phyloP scores from a whole-genome alignment of 345 rosid species.

The Citrus inodora region DNA sequence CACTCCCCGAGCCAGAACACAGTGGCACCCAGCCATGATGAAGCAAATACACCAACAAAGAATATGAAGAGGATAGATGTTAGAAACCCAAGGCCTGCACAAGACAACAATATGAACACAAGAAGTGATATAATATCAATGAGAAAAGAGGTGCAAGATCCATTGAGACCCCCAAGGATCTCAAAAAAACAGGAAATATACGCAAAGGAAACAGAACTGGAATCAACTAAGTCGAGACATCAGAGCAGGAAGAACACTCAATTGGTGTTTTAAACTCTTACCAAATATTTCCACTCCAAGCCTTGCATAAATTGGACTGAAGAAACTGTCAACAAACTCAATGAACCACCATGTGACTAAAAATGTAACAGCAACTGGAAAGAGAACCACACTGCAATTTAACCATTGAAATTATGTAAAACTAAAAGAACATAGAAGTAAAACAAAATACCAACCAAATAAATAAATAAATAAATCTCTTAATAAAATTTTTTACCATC shows the following conservation, averaged over 20 bases:
- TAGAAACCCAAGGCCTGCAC: slow-evolving; percentile 77
- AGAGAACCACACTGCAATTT: slow-evolving; percentile 72
- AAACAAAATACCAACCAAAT: not conserved
- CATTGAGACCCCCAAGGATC: not conserved
- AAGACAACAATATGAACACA: slow-evolving; percentile 11
- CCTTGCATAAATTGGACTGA: slow-evolving; percentile 71
- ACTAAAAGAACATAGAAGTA: not conserved
- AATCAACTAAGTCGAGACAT: not conserved
- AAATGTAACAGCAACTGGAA: slow-evolving; percentile 85
- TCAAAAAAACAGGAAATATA: not conserved
- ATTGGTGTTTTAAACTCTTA: slow-evolving; percentile 27
- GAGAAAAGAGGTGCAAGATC: not conserved
- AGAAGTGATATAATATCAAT: not conserved
- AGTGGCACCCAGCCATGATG: slow-evolving; percentile 81
- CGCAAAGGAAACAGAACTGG: not conserved
- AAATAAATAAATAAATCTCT: not conserved
- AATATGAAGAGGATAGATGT: slow-evolving; percentile 70
- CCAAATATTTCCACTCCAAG: slow-evolving; percentile 81
- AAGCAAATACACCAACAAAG: slow-evolving; percentile 78
- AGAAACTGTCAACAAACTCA: slow-evolving; percentile 81
- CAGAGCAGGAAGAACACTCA: not conserved
- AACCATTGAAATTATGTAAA: slow-evolving; percentile 18
- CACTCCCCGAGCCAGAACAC: slow-evolving; percentile 80
- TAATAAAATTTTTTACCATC: slow-evolving; percentile 48
- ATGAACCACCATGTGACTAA: slow-evolving; percentile 85